Conservation (phyloP, 306 rosid species). For the Oxytropis ochrocephala region DNA sequence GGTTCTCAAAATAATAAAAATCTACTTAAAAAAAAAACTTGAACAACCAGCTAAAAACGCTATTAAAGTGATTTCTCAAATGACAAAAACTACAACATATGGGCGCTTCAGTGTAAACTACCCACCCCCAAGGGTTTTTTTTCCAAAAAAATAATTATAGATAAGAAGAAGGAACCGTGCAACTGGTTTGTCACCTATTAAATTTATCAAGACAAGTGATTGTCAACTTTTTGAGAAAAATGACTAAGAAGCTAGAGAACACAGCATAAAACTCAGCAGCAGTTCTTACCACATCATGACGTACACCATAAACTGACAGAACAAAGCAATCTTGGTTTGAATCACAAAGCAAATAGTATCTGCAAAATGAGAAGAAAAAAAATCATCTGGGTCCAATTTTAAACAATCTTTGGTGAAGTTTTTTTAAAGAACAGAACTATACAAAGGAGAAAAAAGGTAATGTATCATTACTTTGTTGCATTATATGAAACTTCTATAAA, state of each 20-base stretch:
- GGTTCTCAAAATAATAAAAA: neutral
- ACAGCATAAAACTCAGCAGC: conserved; percentile 5
- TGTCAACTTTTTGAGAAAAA: neutral
- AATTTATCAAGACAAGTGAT: neutral
- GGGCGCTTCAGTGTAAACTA: neutral
- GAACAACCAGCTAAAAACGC: neutral
- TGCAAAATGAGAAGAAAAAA: conserved; percentile 35
- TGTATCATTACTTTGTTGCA: neutral
- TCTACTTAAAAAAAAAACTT: neutral
- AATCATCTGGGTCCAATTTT: conserved; percentile 4
- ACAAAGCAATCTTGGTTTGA: conserved; percentile 65
- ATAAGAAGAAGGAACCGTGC: conserved; percentile 9
- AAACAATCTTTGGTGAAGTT: neutral
- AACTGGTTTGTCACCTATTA: neutral
- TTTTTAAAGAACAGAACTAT: neutral
- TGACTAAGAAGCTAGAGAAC: neutral
- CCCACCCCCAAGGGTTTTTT: neutral
- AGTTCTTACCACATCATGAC: conserved; percentile 59
- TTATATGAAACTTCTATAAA: neutral
- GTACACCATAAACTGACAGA: conserved; percentile 73
- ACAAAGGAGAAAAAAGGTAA: neutral
- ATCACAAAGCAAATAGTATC: conserved; percentile 81
- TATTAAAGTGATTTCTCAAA: neutral
- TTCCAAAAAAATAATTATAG: neutral
- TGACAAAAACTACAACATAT: neutral